These are phyloP conservation scores for Chlorella sp. DNA, from an alignment of 139 green algal species.

Conservation along the genomic window DNA sequence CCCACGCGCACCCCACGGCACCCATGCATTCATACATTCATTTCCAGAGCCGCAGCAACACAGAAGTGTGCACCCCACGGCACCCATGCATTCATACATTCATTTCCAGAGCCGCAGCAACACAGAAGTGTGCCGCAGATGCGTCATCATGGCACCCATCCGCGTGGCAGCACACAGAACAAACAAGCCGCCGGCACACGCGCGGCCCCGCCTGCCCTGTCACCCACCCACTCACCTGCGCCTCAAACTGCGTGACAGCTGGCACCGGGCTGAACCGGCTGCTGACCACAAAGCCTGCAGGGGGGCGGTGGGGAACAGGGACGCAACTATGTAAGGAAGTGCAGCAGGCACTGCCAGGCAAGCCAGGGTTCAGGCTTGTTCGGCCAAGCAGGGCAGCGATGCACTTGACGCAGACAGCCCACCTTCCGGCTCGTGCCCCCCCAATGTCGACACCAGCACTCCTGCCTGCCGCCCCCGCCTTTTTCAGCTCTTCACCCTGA, in stretches of 20 bases:
- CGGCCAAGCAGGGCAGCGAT: neutral
- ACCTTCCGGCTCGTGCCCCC: neutral
- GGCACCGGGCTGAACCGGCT: conserved; percentile 72
- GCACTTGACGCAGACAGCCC: neutral
- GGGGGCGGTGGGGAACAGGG: neutral
- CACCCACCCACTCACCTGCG: conserved; percentile 55
- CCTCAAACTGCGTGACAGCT: conserved; percentile 86
- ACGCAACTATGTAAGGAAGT: no score
- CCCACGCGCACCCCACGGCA: no score
- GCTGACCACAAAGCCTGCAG: conserved; percentile 91
- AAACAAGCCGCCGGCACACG: neutral
- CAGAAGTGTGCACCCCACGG: no score
- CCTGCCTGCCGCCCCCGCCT: no score
- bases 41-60: neutral
- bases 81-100: no score
- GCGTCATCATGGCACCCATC: no score
- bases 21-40: no score
- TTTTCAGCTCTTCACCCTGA: no score
- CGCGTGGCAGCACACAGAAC: no score
- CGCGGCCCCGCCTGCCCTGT: neutral
- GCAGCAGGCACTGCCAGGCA: no score
- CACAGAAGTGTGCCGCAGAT: no score
- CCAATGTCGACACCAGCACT: no score
- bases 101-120: neutral
- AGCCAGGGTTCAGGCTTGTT: neutral